Conservation (phyloP, 1,284 basidiomycete genomes). For the Filobasidium uniguttulatum region DNA sequence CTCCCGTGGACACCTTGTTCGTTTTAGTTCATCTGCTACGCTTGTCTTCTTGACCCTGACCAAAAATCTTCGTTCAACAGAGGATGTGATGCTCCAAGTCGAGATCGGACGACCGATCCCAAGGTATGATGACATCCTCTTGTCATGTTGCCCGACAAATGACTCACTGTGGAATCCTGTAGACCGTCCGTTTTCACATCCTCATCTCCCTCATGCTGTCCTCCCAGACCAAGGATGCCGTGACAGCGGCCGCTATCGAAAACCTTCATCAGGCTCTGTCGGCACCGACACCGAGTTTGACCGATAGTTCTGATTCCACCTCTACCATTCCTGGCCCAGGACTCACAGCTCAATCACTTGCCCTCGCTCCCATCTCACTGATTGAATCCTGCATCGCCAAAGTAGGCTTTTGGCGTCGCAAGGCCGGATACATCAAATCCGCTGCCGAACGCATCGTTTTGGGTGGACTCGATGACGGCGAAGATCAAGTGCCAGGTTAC, state of each 20-base stretch:
- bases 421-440: constrained; percentile 58
- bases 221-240: constrained; percentile 82
- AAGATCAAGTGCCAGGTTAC: background rate
- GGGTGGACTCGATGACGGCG: constrained; percentile 16
- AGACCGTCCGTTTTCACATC: constrained; percentile 69
- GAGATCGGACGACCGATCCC: constrained; percentile 10
- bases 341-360: constrained; percentile 57
- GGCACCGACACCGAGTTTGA: background rate
- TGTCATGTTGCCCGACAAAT: constrained; percentile 11
- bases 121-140: constrained; percentile 19
- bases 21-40: constrained; percentile 45
- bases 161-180: background rate
- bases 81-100: constrained; percentile 11
- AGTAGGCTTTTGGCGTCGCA: constrained; percentile 85
- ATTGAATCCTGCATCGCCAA: constrained; percentile 68
- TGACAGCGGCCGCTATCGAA: constrained; percentile 67
- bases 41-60: background rate
- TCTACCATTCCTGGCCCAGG: constrained; percentile 47
- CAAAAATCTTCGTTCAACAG: background rate
- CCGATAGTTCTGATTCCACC: background rate
- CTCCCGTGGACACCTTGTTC: constrained; percentile 88
- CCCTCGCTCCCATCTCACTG: constrained; percentile 48
- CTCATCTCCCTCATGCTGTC: constrained; percentile 90
- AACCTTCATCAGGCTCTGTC: constrained; percentile 55
- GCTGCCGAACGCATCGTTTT: constrained; percentile 55